Evolutionary conservation across 116 monocot species (phyloP).

Genomic region (Cymodocea nodosa): DNA sequence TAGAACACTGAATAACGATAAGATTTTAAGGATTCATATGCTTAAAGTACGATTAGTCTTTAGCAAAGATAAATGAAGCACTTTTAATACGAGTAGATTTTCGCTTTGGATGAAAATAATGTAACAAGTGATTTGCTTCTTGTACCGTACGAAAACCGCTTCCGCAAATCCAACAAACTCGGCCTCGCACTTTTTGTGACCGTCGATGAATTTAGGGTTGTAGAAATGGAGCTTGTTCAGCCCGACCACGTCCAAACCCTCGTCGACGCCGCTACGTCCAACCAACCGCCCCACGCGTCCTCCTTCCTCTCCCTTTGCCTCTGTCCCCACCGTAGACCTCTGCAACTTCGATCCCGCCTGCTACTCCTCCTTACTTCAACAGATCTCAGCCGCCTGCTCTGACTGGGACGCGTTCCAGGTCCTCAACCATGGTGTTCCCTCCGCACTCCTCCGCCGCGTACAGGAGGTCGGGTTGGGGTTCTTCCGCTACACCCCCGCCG

Average conservation of each 20-base stretch:
- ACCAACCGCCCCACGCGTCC: conserved; percentile 17
- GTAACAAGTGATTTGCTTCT: too few species aligned
- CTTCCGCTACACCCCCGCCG: conserved; percentile 31
- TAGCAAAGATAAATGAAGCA: too few species aligned
- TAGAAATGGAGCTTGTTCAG: too few species aligned
- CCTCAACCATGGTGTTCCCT: conserved; percentile 52
- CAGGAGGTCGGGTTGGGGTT: conserved; percentile 33
- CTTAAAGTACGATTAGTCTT: too few species aligned
- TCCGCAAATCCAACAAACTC: too few species aligned
- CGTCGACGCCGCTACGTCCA: conserved; percentile 51
- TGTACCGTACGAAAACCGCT: too few species aligned
- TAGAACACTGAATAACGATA: too few species aligned
- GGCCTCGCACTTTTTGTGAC: too few species aligned
- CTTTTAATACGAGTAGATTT: too few species aligned
- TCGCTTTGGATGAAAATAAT: too few species aligned
- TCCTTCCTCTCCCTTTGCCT: not conserved
- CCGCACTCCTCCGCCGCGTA: conserved; percentile 27
- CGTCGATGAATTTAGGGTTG: too few species aligned
- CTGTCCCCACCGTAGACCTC: conserved; percentile 47
- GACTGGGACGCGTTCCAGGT: conserved; percentile 92
- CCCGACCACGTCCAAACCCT: conserved; percentile 14
- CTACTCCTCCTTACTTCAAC: conserved; percentile 4
- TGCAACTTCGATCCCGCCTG: conserved; percentile 7
- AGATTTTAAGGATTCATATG: too few species aligned
- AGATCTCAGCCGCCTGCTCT: conserved; percentile 24